These are phyloP conservation scores for Barnettozyma sp. DNA, from an alignment of 805 yeast species.

Conservation along the genomic window DNA sequence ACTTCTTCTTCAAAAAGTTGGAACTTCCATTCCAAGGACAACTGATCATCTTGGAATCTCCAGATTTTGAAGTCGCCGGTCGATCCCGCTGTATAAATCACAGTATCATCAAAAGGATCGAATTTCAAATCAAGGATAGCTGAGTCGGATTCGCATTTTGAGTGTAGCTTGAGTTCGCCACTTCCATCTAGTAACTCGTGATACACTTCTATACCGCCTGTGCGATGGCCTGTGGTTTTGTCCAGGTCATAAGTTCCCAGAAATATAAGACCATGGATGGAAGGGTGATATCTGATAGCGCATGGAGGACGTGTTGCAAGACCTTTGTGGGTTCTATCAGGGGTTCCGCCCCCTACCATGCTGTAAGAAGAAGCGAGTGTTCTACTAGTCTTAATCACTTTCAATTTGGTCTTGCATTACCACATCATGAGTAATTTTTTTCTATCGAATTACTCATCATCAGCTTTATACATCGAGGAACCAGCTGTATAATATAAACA, in stretches of 20 bases:
- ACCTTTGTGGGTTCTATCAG: conserved; percentile 2
- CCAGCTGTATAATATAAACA: too few species aligned
- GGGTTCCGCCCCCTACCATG: too few species aligned
- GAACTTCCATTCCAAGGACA: conserved; percentile 25
- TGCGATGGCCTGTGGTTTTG: conserved; percentile 46
- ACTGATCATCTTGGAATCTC: conserved; percentile 31
- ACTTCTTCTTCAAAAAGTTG: conserved; percentile 42
- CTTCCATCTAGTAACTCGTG: conserved; percentile 10
- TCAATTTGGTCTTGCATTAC: too few species aligned
- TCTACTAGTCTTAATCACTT: too few species aligned
- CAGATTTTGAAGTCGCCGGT: conserved; percentile 70
- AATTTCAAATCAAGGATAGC: conserved; percentile 78
- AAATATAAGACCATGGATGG: conserved; percentile 40
- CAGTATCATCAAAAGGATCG: conserved; percentile 43
- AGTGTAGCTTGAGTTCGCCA: conserved; percentile 20
- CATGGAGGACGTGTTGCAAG: conserved; percentile 67
- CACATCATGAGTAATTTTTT: too few species aligned
- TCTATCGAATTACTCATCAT: too few species aligned
- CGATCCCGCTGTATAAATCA: conserved; percentile 65
- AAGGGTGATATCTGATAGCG: conserved; percentile 55
- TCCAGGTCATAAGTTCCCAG: conserved; percentile 81
- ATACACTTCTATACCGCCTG: conserved; percentile 53
- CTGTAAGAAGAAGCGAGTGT: too few species aligned
- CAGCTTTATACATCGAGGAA: too few species aligned
- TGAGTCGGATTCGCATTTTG: conserved; percentile 35